Conservation (phyloP, 75 land plant species). For the Cryptomeria japonica region DNA sequence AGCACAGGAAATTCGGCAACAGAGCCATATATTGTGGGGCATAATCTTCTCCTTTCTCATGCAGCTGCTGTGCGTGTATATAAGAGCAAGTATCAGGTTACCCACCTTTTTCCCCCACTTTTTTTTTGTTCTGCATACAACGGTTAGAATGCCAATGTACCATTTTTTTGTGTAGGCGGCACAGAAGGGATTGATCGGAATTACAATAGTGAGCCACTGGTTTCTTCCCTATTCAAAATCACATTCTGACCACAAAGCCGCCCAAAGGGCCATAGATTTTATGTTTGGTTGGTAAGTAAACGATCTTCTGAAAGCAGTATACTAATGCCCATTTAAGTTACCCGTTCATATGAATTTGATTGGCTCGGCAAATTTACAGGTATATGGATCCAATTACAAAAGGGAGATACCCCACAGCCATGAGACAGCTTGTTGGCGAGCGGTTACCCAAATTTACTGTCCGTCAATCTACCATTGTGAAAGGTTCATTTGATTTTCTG, state of each 20-base stretch:
- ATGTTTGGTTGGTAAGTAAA: slow-evolving; percentile 26
- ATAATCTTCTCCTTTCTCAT: background rate
- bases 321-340: too few species aligned
- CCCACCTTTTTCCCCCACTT: slow-evolving; percentile 2
- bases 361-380: background rate
- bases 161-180: too few species aligned
- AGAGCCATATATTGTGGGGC: slow-evolving; percentile 8
- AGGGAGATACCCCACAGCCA: background rate
- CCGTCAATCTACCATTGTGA: too few species aligned
- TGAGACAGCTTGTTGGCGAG: background rate
- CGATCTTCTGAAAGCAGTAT: too few species aligned
- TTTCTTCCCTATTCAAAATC: slow-evolving; percentile 27
- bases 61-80: too few species aligned
- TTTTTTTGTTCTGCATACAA: too few species aligned
- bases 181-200: slow-evolving; percentile 15
- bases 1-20: background rate
- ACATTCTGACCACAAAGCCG: slow-evolving; percentile 19
- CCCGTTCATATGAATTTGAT: too few species aligned
- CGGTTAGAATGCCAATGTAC: too few species aligned
- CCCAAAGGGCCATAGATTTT: slow-evolving; percentile 18
- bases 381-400: background rate
- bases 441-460: background rate
- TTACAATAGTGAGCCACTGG: slow-evolving; percentile 21
- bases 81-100: too few species aligned
- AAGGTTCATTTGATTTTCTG: too few species aligned